phyloP scores from a whole-genome alignment of 768 basidiomycete genomes.

The Hemileccinum rubropunctum region DNA sequence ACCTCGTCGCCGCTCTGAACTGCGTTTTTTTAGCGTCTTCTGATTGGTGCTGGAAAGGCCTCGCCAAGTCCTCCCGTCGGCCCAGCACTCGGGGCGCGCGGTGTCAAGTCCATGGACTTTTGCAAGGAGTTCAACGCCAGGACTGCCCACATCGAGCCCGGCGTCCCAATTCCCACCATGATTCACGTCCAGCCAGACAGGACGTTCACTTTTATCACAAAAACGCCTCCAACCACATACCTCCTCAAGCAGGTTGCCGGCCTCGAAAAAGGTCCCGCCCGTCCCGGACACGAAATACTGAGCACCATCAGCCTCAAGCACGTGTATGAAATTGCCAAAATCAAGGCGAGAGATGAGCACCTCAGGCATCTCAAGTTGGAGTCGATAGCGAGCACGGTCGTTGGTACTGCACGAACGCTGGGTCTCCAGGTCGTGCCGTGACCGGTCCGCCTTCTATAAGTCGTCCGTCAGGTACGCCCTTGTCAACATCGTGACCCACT shows the following conservation, averaged over 20 bases:
- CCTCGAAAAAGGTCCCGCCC: constrained; percentile 86
- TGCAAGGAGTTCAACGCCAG: constrained; percentile 99
- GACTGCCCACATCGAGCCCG: constrained; percentile 82
- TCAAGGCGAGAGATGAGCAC: constrained; percentile 89
- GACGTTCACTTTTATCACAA: constrained; percentile 89
- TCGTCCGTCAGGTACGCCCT: constrained; percentile 25
- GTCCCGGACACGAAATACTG: constrained; percentile 72
- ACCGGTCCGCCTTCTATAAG: constrained; percentile 25
- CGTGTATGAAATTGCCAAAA: constrained; percentile 97
- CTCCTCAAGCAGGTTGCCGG: constrained; percentile 90
- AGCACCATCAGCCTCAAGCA: constrained; percentile 93
- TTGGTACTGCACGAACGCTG: constrained; percentile 85
- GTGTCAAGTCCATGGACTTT: constrained; percentile 99
- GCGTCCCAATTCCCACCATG: constrained; percentile 86
- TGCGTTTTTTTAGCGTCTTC: constrained; percentile 56
- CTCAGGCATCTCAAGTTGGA: constrained; percentile 84
- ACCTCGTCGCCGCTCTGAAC: constrained; percentile 10
- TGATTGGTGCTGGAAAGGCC: constrained; percentile 91
- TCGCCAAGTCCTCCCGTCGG: constrained; percentile 95
- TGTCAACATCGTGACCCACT: constrained; percentile 18
- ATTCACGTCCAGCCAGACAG: constrained; percentile 95
- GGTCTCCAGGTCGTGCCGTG: constrained; percentile 90
- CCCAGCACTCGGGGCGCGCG: constrained; percentile 94
- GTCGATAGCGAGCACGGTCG: constrained; percentile 81
- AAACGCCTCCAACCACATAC: constrained; percentile 86